Evolutionary conservation across 2,329 filamentous ascomycete genomes (phyloP).

Genomic region (Diaporthe vaccinii): DNA sequence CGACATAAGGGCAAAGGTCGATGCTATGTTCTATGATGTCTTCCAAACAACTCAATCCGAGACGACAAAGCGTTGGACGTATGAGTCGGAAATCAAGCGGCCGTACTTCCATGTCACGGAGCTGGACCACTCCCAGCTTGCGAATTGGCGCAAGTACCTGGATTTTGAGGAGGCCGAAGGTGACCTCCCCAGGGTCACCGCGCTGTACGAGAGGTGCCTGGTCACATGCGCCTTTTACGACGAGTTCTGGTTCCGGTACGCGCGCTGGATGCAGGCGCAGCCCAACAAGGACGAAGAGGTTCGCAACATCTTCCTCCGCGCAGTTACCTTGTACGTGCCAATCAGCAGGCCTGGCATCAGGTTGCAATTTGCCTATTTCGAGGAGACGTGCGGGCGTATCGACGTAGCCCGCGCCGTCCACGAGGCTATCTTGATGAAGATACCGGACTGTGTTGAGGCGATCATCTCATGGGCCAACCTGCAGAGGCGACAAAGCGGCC

Average conservation of each 20-base stretch:
- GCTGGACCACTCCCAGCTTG: slow-evolving; percentile 85
- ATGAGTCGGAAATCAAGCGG: slow-evolving; percentile 93
- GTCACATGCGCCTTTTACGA: slow-evolving; percentile 96
- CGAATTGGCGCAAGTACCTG: slow-evolving; percentile 95
- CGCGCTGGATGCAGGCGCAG: slow-evolving; percentile 90
- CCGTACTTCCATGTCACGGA: slow-evolving; percentile 98
- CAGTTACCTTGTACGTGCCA: slow-evolving; percentile 86
- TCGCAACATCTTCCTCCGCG: slow-evolving; percentile 91
- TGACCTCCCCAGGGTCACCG: slow-evolving; percentile 79
- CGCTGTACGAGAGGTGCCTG: slow-evolving; percentile 93
- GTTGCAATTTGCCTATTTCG: slow-evolving; percentile 93
- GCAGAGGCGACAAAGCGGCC: slow-evolving; percentile 83
- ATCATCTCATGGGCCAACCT: slow-evolving; percentile 91
- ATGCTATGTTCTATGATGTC: slow-evolving; percentile 83
- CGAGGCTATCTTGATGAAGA: slow-evolving; percentile 78
- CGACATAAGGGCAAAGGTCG: slow-evolving; percentile 84
- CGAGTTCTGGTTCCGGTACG: slow-evolving; percentile 98
- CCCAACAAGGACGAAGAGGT: slow-evolving; percentile 88
- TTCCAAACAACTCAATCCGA: slow-evolving; percentile 88
- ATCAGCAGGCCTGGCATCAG: slow-evolving; percentile 87
- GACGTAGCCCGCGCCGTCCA: slow-evolving; percentile 89
- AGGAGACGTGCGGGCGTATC: slow-evolving; percentile 84
- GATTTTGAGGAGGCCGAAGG: slow-evolving; percentile 94
- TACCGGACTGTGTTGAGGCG: slow-evolving; percentile 88
- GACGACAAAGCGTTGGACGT: slow-evolving; percentile 93